phyloP scores from a whole-genome alignment of 441 rosid genomes.

The Gossypium schwendimanii region DNA sequence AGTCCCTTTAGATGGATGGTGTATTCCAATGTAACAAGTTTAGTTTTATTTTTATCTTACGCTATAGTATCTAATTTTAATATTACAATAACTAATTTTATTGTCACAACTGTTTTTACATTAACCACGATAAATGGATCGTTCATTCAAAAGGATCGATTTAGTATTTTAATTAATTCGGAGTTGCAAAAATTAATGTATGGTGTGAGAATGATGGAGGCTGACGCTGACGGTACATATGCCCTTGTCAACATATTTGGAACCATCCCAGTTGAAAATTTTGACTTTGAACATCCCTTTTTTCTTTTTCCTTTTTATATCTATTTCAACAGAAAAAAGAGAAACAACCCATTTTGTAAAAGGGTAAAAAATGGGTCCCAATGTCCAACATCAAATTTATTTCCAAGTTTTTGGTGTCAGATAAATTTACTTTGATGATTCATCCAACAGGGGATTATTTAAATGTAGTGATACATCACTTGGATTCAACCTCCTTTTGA shows the following conservation, averaged over 20 bases:
- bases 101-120: fast-evolving
- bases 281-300: background rate
- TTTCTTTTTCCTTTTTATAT: no score
- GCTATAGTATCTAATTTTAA: fast-evolving
- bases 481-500: background rate
- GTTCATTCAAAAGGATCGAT: no score
- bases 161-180: background rate
- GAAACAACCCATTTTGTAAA: background rate
- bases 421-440: background rate
- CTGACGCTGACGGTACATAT: no score
- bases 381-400: background rate
- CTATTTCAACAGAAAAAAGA: no score
- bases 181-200: background rate
- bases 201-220: no score
- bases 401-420: background rate
- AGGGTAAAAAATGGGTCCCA: background rate
- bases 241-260: background rate
- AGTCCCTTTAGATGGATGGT: fast-evolving
- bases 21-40: fast-evolving
- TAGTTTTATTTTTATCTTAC: fast-evolving
- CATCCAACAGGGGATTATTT: background rate
- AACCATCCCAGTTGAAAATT: background rate
- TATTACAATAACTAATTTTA: no score
- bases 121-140: no score
- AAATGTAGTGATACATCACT: background rate